Evolutionary conservation across 1,139 yeast genomes (phyloP).

Genomic region (Hansenula lynferdii): DNA sequence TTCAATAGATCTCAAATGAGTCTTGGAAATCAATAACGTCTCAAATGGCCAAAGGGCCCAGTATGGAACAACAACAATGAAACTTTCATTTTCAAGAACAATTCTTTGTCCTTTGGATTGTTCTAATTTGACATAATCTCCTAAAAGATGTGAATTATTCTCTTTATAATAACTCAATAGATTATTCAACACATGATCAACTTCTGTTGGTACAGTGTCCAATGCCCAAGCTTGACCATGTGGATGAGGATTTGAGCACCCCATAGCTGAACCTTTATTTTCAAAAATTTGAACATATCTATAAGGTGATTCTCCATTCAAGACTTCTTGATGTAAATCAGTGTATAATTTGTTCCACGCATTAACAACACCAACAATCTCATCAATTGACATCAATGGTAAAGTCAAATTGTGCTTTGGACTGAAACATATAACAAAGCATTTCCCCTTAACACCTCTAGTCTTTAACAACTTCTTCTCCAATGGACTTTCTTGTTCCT

Average conservation of each 20-base stretch:
- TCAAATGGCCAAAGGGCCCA: conserved; percentile 89
- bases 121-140: conserved; percentile 63
- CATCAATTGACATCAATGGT: conserved; percentile 50
- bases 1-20: conserved; percentile 46
- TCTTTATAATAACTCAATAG: conserved; percentile 43
- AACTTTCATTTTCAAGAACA: conserved; percentile 57
- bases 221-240: conserved; percentile 82
- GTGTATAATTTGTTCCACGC: conserved; percentile 58
- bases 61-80: conserved; percentile 70
- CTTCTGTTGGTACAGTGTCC: conserved; percentile 63
- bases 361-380: conserved; percentile 43
- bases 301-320: conserved; percentile 39
- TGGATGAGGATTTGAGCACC: conserved; percentile 80
- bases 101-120: conserved; percentile 45
- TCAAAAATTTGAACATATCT: conserved; percentile 71
- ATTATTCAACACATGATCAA: conserved; percentile 50
- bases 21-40: conserved; percentile 54
- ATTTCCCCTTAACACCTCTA: conserved; percentile 61
- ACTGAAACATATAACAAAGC: conserved; percentile 68
- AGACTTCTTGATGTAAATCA: conserved; percentile 34
- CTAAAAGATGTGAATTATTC: conserved; percentile 47
- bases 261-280: conserved; percentile 78
- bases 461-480: conserved; percentile 46
- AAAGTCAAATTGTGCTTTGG: conserved; percentile 69
- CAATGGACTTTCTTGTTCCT: conserved; percentile 21